phyloP scores from a whole-genome alignment of 805 yeast species.

The Lachancea dasiensis region DNA sequence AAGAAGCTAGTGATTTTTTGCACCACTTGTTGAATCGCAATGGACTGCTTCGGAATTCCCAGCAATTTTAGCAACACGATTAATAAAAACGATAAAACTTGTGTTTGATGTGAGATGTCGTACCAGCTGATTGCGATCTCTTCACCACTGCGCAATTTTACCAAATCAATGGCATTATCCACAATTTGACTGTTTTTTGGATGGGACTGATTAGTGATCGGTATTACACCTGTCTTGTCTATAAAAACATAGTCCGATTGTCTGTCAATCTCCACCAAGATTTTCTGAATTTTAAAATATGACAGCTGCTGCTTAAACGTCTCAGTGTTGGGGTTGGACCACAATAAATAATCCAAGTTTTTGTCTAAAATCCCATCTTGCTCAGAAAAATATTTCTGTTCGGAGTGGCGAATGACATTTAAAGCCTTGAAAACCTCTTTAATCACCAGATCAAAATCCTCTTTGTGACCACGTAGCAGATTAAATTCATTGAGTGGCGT shows the following conservation, averaged over 20 bases:
- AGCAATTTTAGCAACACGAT: conserved; percentile 30
- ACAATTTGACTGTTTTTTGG: conserved; percentile 29
- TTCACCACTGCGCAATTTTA: conserved; percentile 24
- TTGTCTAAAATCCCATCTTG: conserved; percentile 21
- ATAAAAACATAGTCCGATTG: conserved; percentile 33
- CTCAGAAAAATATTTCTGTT: conserved; percentile 18
- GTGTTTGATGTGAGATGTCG: conserved; percentile 35
- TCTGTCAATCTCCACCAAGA: conserved; percentile 30
- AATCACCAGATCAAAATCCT: conserved; percentile 33
- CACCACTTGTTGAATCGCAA: conserved; percentile 31
- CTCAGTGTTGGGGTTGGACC: conserved; percentile 23
- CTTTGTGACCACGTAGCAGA: conserved; percentile 33
- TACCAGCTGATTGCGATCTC: conserved; percentile 34
- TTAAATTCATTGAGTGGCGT: conserved; percentile 34
- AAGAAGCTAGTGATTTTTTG: conserved; percentile 30
- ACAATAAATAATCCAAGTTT: conserved; percentile 25
- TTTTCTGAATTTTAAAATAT: conserved; percentile 31
- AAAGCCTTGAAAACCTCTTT: conserved; percentile 31
- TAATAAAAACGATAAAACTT: conserved; percentile 30
- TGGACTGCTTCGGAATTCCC: conserved; percentile 31
- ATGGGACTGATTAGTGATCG: conserved; percentile 29
- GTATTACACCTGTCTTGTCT: conserved; percentile 32
- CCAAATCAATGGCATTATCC: conserved; percentile 33
- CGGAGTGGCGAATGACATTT: conserved; percentile 23
- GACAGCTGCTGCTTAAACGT: conserved; percentile 19